Conservation (phyloP, 2,329 filamentous ascomycete genomes). For the Fonsecaea monophora region DNA sequence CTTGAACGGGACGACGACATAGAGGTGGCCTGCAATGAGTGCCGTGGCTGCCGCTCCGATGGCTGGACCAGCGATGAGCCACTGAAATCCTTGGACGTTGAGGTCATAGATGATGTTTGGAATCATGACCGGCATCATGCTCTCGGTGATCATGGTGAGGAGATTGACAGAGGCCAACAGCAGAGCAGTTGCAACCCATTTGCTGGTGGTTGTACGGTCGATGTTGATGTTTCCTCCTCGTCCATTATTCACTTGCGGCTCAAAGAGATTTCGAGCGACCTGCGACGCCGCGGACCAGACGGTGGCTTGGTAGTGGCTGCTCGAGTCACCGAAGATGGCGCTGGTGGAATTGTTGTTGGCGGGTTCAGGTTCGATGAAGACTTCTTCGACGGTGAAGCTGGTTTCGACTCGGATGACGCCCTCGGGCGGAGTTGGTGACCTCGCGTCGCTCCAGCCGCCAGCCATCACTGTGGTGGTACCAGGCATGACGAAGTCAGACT, state of each 20-base stretch:
- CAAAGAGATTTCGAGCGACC: conserved; percentile 5
- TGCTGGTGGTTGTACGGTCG: neutral
- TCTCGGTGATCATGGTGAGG: conserved; percentile 23
- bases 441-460: neutral
- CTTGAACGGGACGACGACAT: conserved; percentile 30
- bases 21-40: conserved; percentile 31
- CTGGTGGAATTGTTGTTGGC: neutral
- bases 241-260: neutral
- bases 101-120: conserved; percentile 28
- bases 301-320: conserved; percentile 13
- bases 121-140: conserved; percentile 30
- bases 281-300: conserved; percentile 16
- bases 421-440: conserved; percentile 11
- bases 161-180: conserved; percentile 30
- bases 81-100: conserved; percentile 32
- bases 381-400: conserved; percentile 16
- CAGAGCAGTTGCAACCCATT: conserved; percentile 25
- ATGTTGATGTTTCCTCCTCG: neutral
- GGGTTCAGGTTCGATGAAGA: conserved; percentile 1
- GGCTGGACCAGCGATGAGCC: conserved; percentile 30
- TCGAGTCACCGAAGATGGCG: conserved; percentile 17
- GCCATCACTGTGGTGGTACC: conserved; percentile 9
- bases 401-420: conserved; percentile 20
- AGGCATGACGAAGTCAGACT: neutral
- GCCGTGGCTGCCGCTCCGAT: conserved; percentile 29